phyloP scores from a whole-genome alignment of 768 basidiomycete genomes.

The Phylloporus arenicola region DNA sequence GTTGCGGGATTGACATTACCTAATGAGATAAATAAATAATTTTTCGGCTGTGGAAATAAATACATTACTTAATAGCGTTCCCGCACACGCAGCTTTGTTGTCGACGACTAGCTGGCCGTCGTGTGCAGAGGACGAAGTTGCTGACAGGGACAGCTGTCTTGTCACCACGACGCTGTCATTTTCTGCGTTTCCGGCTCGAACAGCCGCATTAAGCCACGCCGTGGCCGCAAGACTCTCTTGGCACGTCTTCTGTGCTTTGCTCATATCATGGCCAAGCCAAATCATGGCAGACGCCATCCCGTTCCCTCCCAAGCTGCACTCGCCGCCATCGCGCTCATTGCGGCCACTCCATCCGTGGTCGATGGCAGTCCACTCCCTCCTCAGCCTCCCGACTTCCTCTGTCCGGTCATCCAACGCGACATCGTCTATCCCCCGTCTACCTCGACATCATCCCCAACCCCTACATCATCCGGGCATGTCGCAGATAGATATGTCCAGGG shows the following conservation, averaged over 20 bases:
- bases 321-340: conserved; percentile 53
- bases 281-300: conserved; percentile 31
- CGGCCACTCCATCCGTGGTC: conserved; percentile 40
- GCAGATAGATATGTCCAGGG: conserved; percentile 51
- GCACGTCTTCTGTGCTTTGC: conserved; percentile 33
- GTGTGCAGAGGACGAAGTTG: not conserved
- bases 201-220: conserved; percentile 30
- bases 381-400: conserved; percentile 55
- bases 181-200: conserved; percentile 7
- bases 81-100: conserved; percentile 7
- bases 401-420: conserved; percentile 39
- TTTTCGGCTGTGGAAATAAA: no score
- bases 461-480: conserved; percentile 25
- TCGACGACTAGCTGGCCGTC: conserved; percentile 9
- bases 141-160: not conserved
- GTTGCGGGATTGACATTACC: conserved; percentile 17
- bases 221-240: conserved; percentile 31
- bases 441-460: conserved; percentile 10
- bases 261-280: conserved; percentile 53
- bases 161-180: not conserved
- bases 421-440: not conserved
- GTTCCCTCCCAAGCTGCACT: conserved; percentile 49
- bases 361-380: conserved; percentile 42
- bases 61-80: conserved; percentile 1
- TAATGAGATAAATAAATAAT: not conserved